Evolutionary conservation across 2,329 filamentous ascomycete genomes (phyloP).

Genomic region (Colletotrichum camelliae): DNA sequence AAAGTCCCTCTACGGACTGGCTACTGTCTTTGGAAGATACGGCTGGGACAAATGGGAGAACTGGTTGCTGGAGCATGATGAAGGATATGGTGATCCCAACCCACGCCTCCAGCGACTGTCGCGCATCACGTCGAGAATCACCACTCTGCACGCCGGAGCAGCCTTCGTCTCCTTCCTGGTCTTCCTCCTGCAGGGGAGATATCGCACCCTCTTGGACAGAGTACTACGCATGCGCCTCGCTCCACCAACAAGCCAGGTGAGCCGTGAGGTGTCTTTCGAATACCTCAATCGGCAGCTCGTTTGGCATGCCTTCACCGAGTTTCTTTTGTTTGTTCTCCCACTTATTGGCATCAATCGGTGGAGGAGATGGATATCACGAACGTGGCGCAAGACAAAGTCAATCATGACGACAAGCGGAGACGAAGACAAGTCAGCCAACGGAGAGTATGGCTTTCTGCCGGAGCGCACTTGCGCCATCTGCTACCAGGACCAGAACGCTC

Average conservation of each 20-base stretch:
- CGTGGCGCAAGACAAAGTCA: slow-evolving; percentile 82
- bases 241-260: slow-evolving; percentile 83
- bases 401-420: slow-evolving; percentile 57
- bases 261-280: slow-evolving; percentile 93
- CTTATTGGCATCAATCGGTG: slow-evolving; percentile 94
- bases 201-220: slow-evolving; percentile 88
- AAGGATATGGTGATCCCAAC: slow-evolving; percentile 68
- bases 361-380: slow-evolving; percentile 85
- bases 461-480: slow-evolving; percentile 97
- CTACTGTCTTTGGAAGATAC: slow-evolving; percentile 89
- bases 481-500: slow-evolving; percentile 88
- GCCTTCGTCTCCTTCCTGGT: slow-evolving; percentile 87
- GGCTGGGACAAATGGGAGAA: slow-evolving; percentile 92
- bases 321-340: slow-evolving; percentile 94
- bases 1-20: slow-evolving; percentile 81
- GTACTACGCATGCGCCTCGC: slow-evolving; percentile 83
- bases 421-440: slow-evolving; percentile 60
- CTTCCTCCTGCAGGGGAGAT: slow-evolving; percentile 89
- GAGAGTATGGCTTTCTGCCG: slow-evolving; percentile 84
- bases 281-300: slow-evolving; percentile 97
- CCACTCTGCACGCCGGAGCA: slow-evolving; percentile 79
- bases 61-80: slow-evolving; percentile 78
- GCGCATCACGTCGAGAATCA: slow-evolving; percentile 70
- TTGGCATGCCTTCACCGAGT: slow-evolving; percentile 99
- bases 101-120: slow-evolving; percentile 63